Evolutionary conservation across 306 rosid species (phyloP), one percentile per base, ranked within the genome.

Genomic region (Quercus aquifolioides): DNA sequence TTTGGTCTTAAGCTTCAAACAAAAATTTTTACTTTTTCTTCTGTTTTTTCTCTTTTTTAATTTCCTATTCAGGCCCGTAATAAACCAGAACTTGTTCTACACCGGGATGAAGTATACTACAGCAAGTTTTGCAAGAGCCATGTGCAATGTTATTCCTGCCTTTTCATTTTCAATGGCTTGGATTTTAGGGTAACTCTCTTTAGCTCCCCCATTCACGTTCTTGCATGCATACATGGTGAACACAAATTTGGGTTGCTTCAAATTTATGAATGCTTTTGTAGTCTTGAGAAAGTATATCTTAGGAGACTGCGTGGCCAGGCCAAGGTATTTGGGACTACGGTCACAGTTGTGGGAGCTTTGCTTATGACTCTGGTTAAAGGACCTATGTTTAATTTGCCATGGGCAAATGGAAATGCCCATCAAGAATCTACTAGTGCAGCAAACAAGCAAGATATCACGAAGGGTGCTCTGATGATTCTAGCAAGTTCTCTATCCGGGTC

Each of bases 121-220:
- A 28, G 92, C 94, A 69, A 82, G 91, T 69, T 87, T 83, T 59
- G 28, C 88, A 17, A 7, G 85, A 4, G 86, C 94, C 18, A 77
- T 90, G 89, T 14, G 49, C 87, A 88, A 88, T 85, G 67, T 90
- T 74, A 74, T 87, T 83, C 92, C 92, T 43, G 94, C 89, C 55
- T 77, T 88, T 19, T 84, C 89, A 23, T 90, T 90, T 46, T 3
- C 87, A 56, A 55, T 88, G 90, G 94, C 92, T 75, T 90, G 92
- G 91, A n/a, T 77, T 73, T 41, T 70, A 2, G 71, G 74, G 88
- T 81, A 73, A 65, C 43, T 23, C 35, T 57, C 65, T 43, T 6
- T 57, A 41, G 46, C 46, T 41, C 46, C 1, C 38, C 28, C 21
- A 20, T n/a, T 41, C 12, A 41, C 46, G 46, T 13, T 49, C 54